These are phyloP conservation scores for Pholiota conissans DNA, from an alignment of 768 basidiomycete species.

Conservation along the genomic window DNA sequence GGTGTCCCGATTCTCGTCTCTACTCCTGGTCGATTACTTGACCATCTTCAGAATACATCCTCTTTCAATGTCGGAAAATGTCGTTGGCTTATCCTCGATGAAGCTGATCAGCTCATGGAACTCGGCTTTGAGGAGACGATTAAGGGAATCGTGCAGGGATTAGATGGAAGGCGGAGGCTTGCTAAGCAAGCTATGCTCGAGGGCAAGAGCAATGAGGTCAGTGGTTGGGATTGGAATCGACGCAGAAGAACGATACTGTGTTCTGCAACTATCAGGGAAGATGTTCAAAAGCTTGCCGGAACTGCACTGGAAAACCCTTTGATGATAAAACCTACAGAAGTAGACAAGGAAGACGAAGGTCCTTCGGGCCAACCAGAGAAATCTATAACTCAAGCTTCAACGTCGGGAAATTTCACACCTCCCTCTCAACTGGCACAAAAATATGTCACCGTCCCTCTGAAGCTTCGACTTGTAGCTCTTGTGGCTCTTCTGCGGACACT, in stretches of 20 bases:
- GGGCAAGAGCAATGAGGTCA: conserved; percentile 69
- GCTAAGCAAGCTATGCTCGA: conserved; percentile 68
- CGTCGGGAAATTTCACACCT: conserved; percentile 76
- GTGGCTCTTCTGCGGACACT: conserved; percentile 83
- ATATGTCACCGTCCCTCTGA: conserved; percentile 86
- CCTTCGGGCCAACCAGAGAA: conserved; percentile 3
- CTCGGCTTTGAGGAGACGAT: conserved; percentile 97
- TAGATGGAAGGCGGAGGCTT: conserved; percentile 81
- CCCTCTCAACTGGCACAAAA: conserved; percentile 93
- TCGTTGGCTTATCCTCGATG: conserved; percentile 94
- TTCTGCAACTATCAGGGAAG: conserved; percentile 94
- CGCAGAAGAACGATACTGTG: conserved; percentile 87
- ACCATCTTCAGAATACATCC: conserved; percentile 94
- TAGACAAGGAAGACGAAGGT: conserved; percentile 32
- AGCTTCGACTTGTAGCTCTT: conserved; percentile 90
- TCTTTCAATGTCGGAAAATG: conserved; percentile 93
- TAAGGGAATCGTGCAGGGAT: conserved; percentile 79
- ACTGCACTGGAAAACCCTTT: conserved; percentile 76
- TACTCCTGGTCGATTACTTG: conserved; percentile 92
- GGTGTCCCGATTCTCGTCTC: conserved; percentile 94
- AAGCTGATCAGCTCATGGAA: conserved; percentile 97
- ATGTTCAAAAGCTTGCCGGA: conserved; percentile 92
- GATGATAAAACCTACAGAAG: conserved; percentile 75
- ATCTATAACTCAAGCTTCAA: conserved; percentile 9
- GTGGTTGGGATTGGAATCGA: conserved; percentile 83